A percentile compares a stretch with the other conserved stretches of the same genome.
Evolutionary conservation across 2,329 filamentous ascomycete genomes (phyloP).

Genomic region (Metarhizium anisopliae): DNA sequence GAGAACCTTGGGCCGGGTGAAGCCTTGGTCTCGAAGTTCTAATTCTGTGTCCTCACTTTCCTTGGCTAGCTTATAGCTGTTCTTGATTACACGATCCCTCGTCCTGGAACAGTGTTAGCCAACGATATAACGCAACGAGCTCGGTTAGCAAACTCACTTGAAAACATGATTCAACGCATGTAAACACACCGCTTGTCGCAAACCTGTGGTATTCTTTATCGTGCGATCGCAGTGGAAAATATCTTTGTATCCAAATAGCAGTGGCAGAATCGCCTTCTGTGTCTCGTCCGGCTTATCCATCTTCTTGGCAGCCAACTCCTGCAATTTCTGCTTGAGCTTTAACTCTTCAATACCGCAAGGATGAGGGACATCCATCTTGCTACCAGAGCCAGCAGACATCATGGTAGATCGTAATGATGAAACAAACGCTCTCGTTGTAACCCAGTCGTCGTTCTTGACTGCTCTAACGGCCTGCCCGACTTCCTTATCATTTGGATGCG

Average conservation of each 20-base stretch:
- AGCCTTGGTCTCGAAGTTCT: conserved; percentile 86
- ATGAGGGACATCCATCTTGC: conserved; percentile 20
- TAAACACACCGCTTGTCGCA: conserved; percentile 67
- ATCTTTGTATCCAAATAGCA: conserved; percentile 77
- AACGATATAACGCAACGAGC: neutral
- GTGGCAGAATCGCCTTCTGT: conserved; percentile 57
- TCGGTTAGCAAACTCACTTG: conserved; percentile 46
- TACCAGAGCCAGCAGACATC: conserved; percentile 34
- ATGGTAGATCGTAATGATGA: conserved; percentile 40
- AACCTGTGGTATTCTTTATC: conserved; percentile 53
- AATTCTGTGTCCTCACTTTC: conserved; percentile 54
- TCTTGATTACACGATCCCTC: conserved; percentile 83
- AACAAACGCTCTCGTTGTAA: conserved; percentile 34
- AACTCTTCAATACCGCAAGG: conserved; percentile 50
- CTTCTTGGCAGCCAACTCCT: conserved; percentile 42
- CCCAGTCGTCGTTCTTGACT: conserved; percentile 42
- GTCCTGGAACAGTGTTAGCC: conserved; percentile 41
- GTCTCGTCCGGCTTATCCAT: conserved; percentile 49
- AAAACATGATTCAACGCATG: conserved; percentile 89
- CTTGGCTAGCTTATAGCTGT: conserved; percentile 70
- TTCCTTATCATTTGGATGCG: conserved; percentile 52
- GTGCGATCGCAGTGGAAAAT: conserved; percentile 67
- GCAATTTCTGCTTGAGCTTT: conserved; percentile 54
- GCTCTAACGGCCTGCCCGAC: conserved; percentile 45
- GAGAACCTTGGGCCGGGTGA: conserved; percentile 87